These are phyloP conservation scores for Casuarina cunninghamiana DNA, from an alignment of 306 rosid species.

Conservation along the genomic window DNA sequence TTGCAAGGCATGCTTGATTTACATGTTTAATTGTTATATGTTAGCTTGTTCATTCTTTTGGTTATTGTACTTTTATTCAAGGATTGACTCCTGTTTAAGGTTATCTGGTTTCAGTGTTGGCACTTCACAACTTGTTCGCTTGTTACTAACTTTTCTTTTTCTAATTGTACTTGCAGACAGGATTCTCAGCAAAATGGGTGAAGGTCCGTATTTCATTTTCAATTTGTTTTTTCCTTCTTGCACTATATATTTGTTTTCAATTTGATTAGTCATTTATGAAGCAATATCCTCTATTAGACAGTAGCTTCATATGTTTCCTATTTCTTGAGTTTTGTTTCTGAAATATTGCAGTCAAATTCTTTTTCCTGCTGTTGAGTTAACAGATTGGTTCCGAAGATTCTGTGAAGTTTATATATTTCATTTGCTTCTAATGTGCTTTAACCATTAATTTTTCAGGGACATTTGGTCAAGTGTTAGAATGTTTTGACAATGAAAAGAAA, in stretches of 20 bases:
- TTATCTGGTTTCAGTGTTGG: neutral
- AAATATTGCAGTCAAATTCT: neutral
- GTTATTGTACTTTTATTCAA: neutral
- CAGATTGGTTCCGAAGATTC: neutral
- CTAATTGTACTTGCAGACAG: constrained; percentile 52
- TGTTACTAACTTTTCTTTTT: constrained; percentile 16
- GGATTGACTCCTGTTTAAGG: neutral
- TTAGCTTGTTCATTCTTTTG: neutral
- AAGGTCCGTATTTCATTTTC: constrained; percentile 48
- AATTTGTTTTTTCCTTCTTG: neutral
- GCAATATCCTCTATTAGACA: neutral
- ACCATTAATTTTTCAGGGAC: constrained; percentile 50
- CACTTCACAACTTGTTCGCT: constrained; percentile 9
- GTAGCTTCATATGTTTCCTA: neutral
- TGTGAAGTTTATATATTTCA: neutral
- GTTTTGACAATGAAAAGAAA: constrained; percentile 68
- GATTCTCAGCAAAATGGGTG: constrained; percentile 80
- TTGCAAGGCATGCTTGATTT: neutral
- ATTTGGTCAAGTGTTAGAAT: constrained; percentile 84
- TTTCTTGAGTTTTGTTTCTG: neutral
- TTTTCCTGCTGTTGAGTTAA: neutral
- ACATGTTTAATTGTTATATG: neutral
- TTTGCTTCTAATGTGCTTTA: neutral
- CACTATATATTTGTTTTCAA: neutral
- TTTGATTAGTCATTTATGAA: neutral